Percentiles rank a stretch among this genome's conserved stretches.
These are phyloP conservation scores for Scedosporium apiospermum DNA, from an alignment of 2,329 filamentous ascomycete genomes.

Conservation along the genomic window DNA sequence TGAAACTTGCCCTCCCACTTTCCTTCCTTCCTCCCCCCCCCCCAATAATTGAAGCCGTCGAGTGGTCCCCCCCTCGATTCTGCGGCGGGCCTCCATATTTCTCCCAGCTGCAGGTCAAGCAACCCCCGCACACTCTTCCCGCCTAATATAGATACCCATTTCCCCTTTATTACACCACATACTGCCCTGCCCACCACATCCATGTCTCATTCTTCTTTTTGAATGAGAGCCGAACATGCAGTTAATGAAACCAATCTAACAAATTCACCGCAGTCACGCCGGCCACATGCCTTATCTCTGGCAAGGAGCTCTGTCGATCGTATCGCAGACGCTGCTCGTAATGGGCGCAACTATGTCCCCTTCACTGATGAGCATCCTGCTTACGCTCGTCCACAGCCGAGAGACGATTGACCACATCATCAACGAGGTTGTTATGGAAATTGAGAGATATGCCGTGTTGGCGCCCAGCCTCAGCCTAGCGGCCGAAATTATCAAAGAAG, in stretches of 20 bases:
- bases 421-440: slow-evolving; percentile 65
- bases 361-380: slow-evolving; percentile 56
- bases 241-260: slow-evolving; percentile 18
- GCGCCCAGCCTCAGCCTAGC: slow-evolving; percentile 67
- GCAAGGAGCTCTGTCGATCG: slow-evolving; percentile 75
- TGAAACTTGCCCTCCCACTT: neutral
- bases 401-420: slow-evolving; percentile 67
- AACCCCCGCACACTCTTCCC: neutral
- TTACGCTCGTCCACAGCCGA: slow-evolving; percentile 43
- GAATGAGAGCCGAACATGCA: neutral
- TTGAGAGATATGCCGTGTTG: slow-evolving; percentile 63
- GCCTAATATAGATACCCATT: slow-evolving; percentile 8
- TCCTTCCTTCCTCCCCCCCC: too few species aligned
- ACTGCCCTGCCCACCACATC: neutral
- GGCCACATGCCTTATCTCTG: slow-evolving; percentile 80
- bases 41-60: neutral
- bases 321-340: slow-evolving; percentile 70
- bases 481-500: slow-evolving; percentile 74
- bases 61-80: neutral
- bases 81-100: neutral
- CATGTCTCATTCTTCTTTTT: neutral
- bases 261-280: slow-evolving; percentile 49
- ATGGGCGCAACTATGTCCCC: slow-evolving; percentile 81
- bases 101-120: neutral
- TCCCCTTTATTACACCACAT: slow-evolving; percentile 8